These are phyloP conservation scores for Myrica gale DNA, from an alignment of 306 rosid species.

Conservation along the genomic window DNA sequence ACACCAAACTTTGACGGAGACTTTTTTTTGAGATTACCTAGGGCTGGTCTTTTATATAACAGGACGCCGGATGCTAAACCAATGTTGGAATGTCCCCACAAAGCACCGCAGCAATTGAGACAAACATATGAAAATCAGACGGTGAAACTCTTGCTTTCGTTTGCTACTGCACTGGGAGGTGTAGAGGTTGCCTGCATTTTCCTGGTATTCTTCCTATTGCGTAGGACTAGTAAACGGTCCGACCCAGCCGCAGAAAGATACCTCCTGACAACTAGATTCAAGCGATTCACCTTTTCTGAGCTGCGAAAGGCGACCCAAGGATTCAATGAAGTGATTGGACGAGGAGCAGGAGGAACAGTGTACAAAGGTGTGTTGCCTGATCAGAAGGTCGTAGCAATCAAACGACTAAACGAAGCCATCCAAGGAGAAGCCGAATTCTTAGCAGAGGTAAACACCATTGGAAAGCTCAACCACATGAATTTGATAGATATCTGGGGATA, in stretches of 20 bases:
- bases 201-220: too few species aligned
- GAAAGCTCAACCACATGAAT: too few species aligned
- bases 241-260: constrained; percentile 16
- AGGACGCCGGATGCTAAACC: neutral
- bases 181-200: constrained; percentile 27
- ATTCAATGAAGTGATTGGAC: constrained; percentile 38
- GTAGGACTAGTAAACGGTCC: too few species aligned
- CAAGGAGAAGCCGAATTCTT: neutral
- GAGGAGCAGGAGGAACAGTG: constrained; percentile 38
- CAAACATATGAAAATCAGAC: constrained; percentile 15
- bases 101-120: neutral
- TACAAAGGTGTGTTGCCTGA: constrained; percentile 31
- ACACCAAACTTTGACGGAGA: constrained; percentile 25
- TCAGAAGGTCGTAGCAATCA: constrained; percentile 30
- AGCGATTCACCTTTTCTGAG: constrained; percentile 30
- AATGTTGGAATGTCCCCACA: constrained; percentile 1
- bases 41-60: neutral
- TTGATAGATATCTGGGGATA: too few species aligned
- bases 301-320: constrained; percentile 27
- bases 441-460: too few species aligned
- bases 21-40: constrained; percentile 32
- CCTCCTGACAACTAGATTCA: constrained; percentile 32
- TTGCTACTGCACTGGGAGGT: constrained; percentile 34
- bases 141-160: constrained; percentile 23
- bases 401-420: constrained; percentile 22